Conservation (phyloP, 169 alveolate species). For the Nephromyces sp. region DNA sequence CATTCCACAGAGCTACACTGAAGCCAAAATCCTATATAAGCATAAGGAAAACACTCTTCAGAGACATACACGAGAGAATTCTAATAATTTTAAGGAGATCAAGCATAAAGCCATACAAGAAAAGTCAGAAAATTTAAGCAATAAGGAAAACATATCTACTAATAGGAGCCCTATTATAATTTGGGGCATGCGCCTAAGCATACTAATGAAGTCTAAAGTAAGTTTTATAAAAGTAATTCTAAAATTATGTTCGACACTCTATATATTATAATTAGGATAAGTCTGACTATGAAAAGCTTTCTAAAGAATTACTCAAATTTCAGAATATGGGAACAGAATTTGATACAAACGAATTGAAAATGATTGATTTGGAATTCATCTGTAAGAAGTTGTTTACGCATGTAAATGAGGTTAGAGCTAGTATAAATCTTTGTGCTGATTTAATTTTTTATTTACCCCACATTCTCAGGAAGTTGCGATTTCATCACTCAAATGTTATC, state of each 20-base stretch:
- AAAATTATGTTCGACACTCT: too few species aligned
- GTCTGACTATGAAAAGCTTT: not conserved
- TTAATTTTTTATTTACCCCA: not conserved
- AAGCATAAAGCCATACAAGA: too few species aligned
- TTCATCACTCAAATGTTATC: not conserved
- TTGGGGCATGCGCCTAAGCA: not conserved
- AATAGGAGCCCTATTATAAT: too few species aligned
- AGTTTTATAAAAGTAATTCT: not conserved
- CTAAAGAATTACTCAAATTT: not conserved
- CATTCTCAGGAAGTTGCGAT: not conserved
- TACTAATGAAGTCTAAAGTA: not conserved
- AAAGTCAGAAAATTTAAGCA: too few species aligned
- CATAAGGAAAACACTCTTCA: too few species aligned
- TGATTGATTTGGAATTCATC: not conserved
- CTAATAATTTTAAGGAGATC: too few species aligned
- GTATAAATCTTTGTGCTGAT: too few species aligned
- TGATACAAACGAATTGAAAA: not conserved
- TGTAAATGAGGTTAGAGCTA: not conserved
- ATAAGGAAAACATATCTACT: too few species aligned
- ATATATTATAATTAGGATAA: not conserved
- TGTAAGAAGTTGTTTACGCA: not conserved
- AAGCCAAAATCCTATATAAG: too few species aligned
- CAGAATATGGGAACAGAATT: not conserved
- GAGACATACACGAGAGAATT: too few species aligned
- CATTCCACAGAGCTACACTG: too few species aligned